These are phyloP conservation scores for Alternaria triticimaculans DNA, from an alignment of 2,329 filamentous ascomycete genomes.

Conservation along the genomic window DNA sequence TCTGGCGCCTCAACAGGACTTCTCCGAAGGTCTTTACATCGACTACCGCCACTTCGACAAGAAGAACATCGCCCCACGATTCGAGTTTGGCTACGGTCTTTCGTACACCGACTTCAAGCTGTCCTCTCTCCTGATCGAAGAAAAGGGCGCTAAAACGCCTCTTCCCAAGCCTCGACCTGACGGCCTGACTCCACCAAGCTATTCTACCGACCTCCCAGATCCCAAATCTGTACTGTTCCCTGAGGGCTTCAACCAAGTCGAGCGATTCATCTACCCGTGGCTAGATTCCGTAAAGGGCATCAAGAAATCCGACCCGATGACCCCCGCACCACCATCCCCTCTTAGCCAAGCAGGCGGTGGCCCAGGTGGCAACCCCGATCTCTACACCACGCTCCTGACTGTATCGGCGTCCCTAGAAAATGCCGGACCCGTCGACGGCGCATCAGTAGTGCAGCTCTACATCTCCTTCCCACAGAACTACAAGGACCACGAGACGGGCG, in stretches of 20 bases:
- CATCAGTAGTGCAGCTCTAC: slow-evolving; percentile 65
- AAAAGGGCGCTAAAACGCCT: slow-evolving; percentile 54
- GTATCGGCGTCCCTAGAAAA: slow-evolving; percentile 66
- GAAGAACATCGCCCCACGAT: slow-evolving; percentile 74
- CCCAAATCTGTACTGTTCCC: slow-evolving; percentile 68
- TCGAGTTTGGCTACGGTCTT: slow-evolving; percentile 85
- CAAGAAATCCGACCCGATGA: slow-evolving; percentile 54
- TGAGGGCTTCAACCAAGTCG: slow-evolving; percentile 63
- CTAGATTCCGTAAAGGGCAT: slow-evolving; percentile 60
- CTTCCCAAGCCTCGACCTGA: slow-evolving; percentile 44
- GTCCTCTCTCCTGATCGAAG: slow-evolving; percentile 57
- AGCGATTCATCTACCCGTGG: slow-evolving; percentile 78
- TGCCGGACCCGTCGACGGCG: slow-evolving; percentile 62
- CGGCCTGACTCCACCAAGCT: slow-evolving; percentile 49
- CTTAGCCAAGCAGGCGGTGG: slow-evolving; percentile 72
- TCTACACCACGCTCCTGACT: slow-evolving; percentile 64
- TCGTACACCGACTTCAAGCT: slow-evolving; percentile 79
- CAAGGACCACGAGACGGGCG: slow-evolving; percentile 51
- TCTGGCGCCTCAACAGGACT: slow-evolving; percentile 79
- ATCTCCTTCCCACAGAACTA: slow-evolving; percentile 56
- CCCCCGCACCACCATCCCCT: slow-evolving; percentile 62
- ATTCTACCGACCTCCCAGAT: slow-evolving; percentile 62
- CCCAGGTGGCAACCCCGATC: slow-evolving; percentile 70
- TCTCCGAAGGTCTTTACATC: slow-evolving; percentile 81
- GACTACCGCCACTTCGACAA: slow-evolving; percentile 93